Evolutionary conservation across 1,284 basidiomycete genomes (phyloP).

Genomic region (Amylostereum areolatum): DNA sequence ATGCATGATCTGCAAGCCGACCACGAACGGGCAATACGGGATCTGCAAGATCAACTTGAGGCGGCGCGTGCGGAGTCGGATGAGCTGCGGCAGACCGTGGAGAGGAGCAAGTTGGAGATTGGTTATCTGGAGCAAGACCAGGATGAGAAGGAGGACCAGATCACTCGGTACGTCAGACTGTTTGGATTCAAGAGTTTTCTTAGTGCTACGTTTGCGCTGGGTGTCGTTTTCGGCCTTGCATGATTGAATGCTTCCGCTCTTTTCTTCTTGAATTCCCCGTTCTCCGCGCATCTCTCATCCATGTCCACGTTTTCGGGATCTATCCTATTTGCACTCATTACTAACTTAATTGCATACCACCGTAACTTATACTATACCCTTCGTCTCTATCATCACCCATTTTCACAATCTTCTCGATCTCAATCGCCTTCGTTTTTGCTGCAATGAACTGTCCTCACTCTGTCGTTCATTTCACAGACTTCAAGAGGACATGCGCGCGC

Average conservation of each 20-base stretch:
- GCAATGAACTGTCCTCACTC: too few relatives aligned
- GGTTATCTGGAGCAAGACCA: slow-evolving; percentile 70
- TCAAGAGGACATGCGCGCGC: too few relatives aligned
- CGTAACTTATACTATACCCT: too few relatives aligned
- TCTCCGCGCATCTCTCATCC: slow-evolving; percentile 10
- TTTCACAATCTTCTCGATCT: slow-evolving; percentile 12
- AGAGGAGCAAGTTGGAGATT: slow-evolving; percentile 72
- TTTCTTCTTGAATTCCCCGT: slow-evolving; percentile 6
- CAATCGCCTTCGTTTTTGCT: too few relatives aligned
- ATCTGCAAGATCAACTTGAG: slow-evolving; percentile 56
- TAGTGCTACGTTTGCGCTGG: slow-evolving; percentile 48
- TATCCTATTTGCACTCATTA: slow-evolving; percentile 31
- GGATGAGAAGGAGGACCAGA: slow-evolving; percentile 66
- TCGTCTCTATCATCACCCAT: slow-evolving; percentile 7
- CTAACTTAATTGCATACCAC: slow-evolving; percentile 12
- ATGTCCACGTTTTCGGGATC: slow-evolving; percentile 9
- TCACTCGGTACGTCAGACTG: slow-evolving; percentile 69
- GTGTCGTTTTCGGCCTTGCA: slow-evolving; percentile 48
- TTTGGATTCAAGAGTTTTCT: slow-evolving; percentile 55
- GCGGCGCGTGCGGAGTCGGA: slow-evolving; percentile 45
- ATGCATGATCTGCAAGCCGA: slow-evolving; percentile 70
- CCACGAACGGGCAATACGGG: slow-evolving; percentile 58
- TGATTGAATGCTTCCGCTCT: slow-evolving; percentile 22
- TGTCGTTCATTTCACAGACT: too few relatives aligned
- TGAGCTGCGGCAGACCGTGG: slow-evolving; percentile 55